Conservation (phyloP, 192 early-diverging fungal genomes). For the Gamsiella multidivaricata region DNA sequence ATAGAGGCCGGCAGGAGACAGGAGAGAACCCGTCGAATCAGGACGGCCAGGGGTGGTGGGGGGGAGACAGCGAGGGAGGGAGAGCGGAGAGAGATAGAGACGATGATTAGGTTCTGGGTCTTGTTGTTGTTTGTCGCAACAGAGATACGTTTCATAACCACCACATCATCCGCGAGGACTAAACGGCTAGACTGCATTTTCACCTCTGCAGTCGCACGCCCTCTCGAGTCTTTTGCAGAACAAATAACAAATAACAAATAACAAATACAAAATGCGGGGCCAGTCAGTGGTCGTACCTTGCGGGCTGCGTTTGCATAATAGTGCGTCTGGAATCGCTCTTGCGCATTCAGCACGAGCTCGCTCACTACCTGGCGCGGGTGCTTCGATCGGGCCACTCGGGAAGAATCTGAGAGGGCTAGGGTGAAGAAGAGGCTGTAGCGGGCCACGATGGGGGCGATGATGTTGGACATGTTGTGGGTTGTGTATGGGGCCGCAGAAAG, state of each 20-base stretch:
- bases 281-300: slow-evolving; percentile 21
- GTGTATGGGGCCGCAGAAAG: neutral
- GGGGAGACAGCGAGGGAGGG: too few relatives aligned
- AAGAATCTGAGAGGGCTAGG: slow-evolving; percentile 37
- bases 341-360: slow-evolving; percentile 21
- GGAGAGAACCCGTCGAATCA: too few relatives aligned
- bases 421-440: slow-evolving; percentile 53
- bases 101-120: too few relatives aligned
- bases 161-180: slow-evolving; percentile 21
- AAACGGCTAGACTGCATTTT: too few relatives aligned
- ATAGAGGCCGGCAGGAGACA: too few relatives aligned
- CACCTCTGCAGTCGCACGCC: too few relatives aligned
- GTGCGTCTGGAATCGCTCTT: slow-evolving; percentile 22
- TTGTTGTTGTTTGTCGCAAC: too few relatives aligned
- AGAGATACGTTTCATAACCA: slow-evolving; percentile 20
- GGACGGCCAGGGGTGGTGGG: too few relatives aligned
- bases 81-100: too few relatives aligned
- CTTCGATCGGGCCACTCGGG: slow-evolving; percentile 19
- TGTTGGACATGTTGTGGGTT: slow-evolving; percentile 31
- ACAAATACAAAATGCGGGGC: neutral
- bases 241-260: neutral
- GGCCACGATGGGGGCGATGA: slow-evolving; percentile 33
- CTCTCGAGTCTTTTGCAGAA: too few relatives aligned
- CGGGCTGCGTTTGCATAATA: slow-evolving; percentile 21
- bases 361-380: slow-evolving; percentile 14